phyloP scores from a whole-genome alignment of 225 moss, liverwort and hornwort species.

The Neckera pumila region DNA sequence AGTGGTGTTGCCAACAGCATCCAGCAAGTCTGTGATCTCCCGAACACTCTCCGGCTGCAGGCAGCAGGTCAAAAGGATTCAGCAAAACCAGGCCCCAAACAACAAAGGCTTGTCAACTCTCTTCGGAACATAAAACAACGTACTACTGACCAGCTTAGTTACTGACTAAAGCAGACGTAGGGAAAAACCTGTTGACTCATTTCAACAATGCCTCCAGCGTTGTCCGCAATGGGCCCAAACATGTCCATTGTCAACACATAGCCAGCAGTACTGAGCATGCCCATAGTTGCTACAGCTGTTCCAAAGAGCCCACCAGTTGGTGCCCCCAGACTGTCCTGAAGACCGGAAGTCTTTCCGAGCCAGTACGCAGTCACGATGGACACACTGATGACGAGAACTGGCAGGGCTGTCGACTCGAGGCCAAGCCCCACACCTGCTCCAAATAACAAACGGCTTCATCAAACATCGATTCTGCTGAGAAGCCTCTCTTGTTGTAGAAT shows the following conservation, averaged over 20 bases:
- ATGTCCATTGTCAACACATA: constrained; percentile 99
- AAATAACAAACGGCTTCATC: not conserved
- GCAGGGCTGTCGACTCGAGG: constrained; percentile 85
- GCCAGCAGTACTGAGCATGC: constrained; percentile 97
- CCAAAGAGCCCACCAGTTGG: constrained; percentile 89
- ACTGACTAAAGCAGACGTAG: not conserved
- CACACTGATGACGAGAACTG: constrained; percentile 83
- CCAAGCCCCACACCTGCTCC: constrained; percentile 77
- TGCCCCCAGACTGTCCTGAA: constrained; percentile 60
- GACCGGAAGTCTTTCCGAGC: constrained; percentile 95
- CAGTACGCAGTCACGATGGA: constrained; percentile 80
- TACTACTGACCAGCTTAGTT: not conserved
- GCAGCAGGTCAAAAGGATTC: not conserved
- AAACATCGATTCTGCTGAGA: not conserved
- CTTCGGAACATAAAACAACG: not conserved
- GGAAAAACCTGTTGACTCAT: constrained; percentile 63
- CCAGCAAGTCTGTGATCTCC: constrained; percentile 93
- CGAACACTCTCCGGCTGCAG: constrained; percentile 90
- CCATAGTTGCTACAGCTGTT: constrained; percentile 98
- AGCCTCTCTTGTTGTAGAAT: not conserved
- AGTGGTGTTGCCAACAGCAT: constrained; percentile 98
- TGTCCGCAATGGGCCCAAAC: constrained; percentile 98
- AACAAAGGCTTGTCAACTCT: not conserved
- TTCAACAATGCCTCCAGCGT: constrained; percentile 96
- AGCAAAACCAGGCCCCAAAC: not conserved